phyloP scores from a whole-genome alignment of 768 basidiomycete species.

The Lactifluus volemus region DNA sequence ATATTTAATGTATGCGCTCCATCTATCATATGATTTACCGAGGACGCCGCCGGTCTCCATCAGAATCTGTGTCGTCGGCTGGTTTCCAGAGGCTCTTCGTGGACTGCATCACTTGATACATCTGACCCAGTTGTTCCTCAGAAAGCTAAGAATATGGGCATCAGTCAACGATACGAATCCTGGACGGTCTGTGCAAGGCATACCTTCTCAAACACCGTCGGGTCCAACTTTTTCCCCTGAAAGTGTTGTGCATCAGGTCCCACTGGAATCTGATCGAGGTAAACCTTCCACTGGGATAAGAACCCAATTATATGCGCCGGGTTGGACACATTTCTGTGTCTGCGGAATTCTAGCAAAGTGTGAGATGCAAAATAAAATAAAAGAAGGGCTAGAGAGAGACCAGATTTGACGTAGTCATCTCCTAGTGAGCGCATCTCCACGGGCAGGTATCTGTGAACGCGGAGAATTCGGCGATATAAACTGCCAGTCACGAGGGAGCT shows the following conservation, averaged over 20 bases:
- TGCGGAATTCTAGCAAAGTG: conserved; percentile 64
- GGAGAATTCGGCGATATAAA: conserved; percentile 36
- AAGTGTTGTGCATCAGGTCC: conserved; percentile 41
- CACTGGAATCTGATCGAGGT: conserved; percentile 64
- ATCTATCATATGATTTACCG: background rate
- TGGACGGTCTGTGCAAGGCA: conserved; percentile 1
- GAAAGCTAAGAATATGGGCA: conserved; percentile 54
- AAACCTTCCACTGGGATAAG: conserved; percentile 90
- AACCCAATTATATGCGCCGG: conserved; percentile 92
- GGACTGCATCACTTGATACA: conserved; percentile 92
- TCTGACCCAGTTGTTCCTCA: conserved; percentile 80
- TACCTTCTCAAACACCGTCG: conserved; percentile 71
- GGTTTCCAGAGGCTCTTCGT: conserved; percentile 85
- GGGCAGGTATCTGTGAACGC: conserved; percentile 35
- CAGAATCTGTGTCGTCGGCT: conserved; percentile 18
- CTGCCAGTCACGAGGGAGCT: conserved; percentile 19
- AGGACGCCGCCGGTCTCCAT: background rate
- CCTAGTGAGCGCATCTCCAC: conserved; percentile 39
- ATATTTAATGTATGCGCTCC: too few relatives aligned
- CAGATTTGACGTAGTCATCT: conserved; percentile 38
- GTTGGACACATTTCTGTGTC: conserved; percentile 72
- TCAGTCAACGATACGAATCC: background rate
- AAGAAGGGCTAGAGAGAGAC: conserved; percentile 8
- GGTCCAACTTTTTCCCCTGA: conserved; percentile 58
- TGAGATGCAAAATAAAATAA: background rate